A percentile compares a stretch with the other conserved stretches of the same genome.
Conservation (phyloP, 192 early-diverging fungal genomes). For the Martensiomyces pterosporus region DNA sequence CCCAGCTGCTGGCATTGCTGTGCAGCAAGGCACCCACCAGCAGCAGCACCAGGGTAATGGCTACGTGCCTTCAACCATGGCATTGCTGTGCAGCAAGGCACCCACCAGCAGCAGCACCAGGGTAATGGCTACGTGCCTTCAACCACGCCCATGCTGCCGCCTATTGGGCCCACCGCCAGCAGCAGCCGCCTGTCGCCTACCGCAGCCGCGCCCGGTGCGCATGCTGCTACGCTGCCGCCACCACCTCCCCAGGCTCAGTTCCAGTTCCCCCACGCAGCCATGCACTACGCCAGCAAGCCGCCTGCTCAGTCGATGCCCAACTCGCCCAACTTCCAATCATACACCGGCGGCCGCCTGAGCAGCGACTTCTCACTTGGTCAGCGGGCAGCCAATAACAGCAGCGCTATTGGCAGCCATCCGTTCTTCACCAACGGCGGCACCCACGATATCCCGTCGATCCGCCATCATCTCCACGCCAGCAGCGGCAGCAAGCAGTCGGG, state of each 20-base stretch:
- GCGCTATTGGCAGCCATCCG: slow-evolving; percentile 10
- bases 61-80: neutral
- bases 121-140: neutral
- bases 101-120: too few species aligned
- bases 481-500: slow-evolving; percentile 4
- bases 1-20: neutral
- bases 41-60: too few species aligned
- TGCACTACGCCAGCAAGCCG: neutral
- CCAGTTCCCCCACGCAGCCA: neutral
- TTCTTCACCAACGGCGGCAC: slow-evolving; percentile 26
- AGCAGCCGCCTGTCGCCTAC: too few species aligned
- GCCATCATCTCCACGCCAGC: slow-evolving; percentile 37
- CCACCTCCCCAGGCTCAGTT: neutral
- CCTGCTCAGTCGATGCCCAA: slow-evolving; percentile 44
- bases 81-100: too few species aligned
- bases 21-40: too few species aligned
- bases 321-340: slow-evolving; percentile 23
- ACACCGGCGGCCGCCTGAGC: slow-evolving; percentile 1
- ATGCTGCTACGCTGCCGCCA: too few species aligned
- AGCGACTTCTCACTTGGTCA: neutral
- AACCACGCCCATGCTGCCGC: neutral
- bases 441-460: slow-evolving; percentile 30
- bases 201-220: too few species aligned
- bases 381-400: neutral
- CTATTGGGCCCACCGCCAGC: too few species aligned